Percentiles rank a stretch among this genome's conserved stretches.
These are phyloP conservation scores for Coemansia sp. DNA, from an alignment of 192 early-diverging fungal genomes.

Conservation along the genomic window DNA sequence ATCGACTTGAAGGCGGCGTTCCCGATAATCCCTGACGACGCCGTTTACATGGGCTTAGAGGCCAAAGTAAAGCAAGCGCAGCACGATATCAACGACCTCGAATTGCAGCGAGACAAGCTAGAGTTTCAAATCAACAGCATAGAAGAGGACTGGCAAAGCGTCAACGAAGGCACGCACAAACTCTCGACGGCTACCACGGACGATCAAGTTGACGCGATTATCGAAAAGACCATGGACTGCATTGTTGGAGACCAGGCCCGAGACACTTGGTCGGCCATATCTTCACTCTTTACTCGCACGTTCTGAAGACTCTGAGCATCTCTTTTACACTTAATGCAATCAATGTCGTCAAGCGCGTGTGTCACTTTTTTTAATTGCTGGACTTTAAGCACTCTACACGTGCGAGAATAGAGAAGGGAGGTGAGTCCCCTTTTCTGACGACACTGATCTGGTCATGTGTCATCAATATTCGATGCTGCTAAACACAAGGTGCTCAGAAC, in stretches of 20 bases:
- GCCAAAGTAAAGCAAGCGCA: slow-evolving; percentile 38
- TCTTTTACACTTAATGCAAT: neutral
- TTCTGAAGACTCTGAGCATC: slow-evolving; percentile 19
- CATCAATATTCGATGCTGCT: neutral
- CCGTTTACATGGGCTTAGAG: slow-evolving; percentile 41
- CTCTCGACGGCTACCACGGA: slow-evolving; percentile 18
- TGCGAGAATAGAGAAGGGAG: neutral
- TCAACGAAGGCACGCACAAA: slow-evolving; percentile 36
- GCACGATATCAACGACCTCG: slow-evolving; percentile 47
- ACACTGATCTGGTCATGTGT: neutral
- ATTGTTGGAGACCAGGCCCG: slow-evolving; percentile 54
- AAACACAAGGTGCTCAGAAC: neutral
- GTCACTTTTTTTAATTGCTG: neutral
- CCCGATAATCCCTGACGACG: slow-evolving; percentile 53
- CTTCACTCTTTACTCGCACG: slow-evolving; percentile 22
- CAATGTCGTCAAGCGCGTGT: neutral
- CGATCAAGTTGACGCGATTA: slow-evolving; percentile 19
- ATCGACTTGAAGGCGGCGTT: slow-evolving; percentile 25
- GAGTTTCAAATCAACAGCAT: slow-evolving; percentile 56
- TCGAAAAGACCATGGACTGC: slow-evolving; percentile 41
- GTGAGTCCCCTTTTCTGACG: neutral
- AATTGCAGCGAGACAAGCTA: slow-evolving; percentile 46
- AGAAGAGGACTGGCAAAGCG: slow-evolving; percentile 55
- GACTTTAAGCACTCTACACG: slow-evolving; percentile 6
- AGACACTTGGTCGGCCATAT: slow-evolving; percentile 41